Base-by-base conservation (phyloP, 2,329 filamentous ascomycete genomes). In the Curvularia hawaiiensis region DNA sequence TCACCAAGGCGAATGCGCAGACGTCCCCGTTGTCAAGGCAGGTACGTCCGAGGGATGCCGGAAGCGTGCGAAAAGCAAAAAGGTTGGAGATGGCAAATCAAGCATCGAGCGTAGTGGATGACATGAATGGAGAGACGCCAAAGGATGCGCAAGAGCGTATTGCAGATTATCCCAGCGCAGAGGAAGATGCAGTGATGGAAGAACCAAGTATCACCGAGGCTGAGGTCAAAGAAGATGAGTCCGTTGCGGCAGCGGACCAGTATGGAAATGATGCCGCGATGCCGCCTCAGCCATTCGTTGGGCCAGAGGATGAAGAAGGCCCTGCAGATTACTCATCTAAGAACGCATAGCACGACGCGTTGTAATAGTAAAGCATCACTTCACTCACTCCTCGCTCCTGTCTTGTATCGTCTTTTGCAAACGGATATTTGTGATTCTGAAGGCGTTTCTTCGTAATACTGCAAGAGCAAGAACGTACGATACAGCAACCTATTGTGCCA, bases 1-100 rank as follows among this genome's bases (percentile, higher is more conserved):
- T 74, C 44, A 68, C 64, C 2, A 31, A 64, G 38, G 65, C 65
- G 1, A 64, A 65, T 22, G 46, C 52, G n/a, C 56, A 66, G 28
- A 64, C 58, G 14, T 47, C 60, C 44, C 59, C 64, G 0, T 39
- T 58, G 31, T 47, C 46, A n/a, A 65, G 64, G 49, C 40, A 40
- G 20, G 12, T 56, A 16, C 55, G 58, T 26, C 62, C 61, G 2
- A 59, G 63, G 44, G 58, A 59, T 20, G 48, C 58, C n/a, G 44
- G 53, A 28, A 69, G 66, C 24, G 58, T 10, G 30, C 61, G 66
- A 35, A 65, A 58, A 43, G 18, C 40, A 43, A 65, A 51, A 30
- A 56, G 64, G 38, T 44, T 20, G 16, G 56, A 20, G 0, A 11
- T 12, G 6, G 8, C 26, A 1, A 22, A 38, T 3, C 5, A 10